phyloP scores from a whole-genome alignment of 257 asterid genomes.

The Lithospermum erythrorhizon region DNA sequence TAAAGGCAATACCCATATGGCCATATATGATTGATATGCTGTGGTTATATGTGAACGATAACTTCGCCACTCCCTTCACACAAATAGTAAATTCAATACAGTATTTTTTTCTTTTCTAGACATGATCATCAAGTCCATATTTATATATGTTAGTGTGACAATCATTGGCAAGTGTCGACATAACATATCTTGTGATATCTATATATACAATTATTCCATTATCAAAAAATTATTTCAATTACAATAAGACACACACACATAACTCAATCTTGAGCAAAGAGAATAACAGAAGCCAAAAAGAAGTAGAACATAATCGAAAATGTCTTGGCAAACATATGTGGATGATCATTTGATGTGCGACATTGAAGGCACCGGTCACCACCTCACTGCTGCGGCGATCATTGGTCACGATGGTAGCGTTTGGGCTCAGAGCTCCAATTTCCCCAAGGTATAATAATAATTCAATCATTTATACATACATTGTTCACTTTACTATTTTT shows the following conservation, averaged over 20 bases:
- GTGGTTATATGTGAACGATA: too few species aligned
- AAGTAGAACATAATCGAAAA: conserved; percentile 8
- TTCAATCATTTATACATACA: not conserved
- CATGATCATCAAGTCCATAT: too few species aligned
- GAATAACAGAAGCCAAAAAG: not conserved
- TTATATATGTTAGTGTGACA: too few species aligned
- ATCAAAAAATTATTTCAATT: too few species aligned
- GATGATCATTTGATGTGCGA: conserved; percentile 56
- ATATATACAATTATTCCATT: too few species aligned
- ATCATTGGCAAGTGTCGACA: too few species aligned
- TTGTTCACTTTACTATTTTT: not conserved
- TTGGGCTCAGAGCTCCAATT: conserved; percentile 52
- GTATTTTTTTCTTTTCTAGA: too few species aligned
- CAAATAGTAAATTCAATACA: too few species aligned
- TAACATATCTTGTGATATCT: too few species aligned
- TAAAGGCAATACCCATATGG: too few species aligned
- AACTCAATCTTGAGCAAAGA: not conserved
- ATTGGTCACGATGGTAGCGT: conserved; percentile 45
- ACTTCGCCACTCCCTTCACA: too few species aligned
- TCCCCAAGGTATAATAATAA: conserved; percentile 29
- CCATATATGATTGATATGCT: too few species aligned
- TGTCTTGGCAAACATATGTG: conserved; percentile 61
- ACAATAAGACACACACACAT: not conserved
- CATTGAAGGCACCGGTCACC: conserved; percentile 37
- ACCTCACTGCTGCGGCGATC: conserved; percentile 45